Base-by-base conservation (phyloP, 2,329 filamentous ascomycete genomes). In the Trichoderma sp. region DNA sequence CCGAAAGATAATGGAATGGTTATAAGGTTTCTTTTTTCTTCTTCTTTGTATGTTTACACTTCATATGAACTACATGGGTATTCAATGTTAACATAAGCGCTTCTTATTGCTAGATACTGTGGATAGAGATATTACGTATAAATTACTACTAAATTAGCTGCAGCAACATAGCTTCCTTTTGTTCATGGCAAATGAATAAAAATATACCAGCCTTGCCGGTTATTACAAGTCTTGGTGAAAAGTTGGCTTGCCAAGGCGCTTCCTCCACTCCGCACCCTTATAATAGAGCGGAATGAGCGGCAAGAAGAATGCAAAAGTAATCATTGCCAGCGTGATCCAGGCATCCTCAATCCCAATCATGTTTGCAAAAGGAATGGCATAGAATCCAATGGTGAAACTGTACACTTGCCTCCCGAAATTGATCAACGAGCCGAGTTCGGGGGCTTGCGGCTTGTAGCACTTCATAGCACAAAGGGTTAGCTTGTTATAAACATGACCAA, bases 361-460 rank as follows among this genome's bases (percentile, higher is more conserved):
- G 6, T 61, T 39, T 11, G 66, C 57, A n/a, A 68, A 68, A 61
- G 66, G 66, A 20, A 68, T 61, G 0, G 17, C n/a, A 15, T 68
- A 68, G 2, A 68, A 68, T 4, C 66, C 66, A n/a, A 68, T 68
- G 11, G 66, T 68, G 26, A 68, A 68, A 26, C 66, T 68, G 17
- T 68, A 68, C 15, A 68, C 36, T 26, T 68, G 66, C 43, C 66
- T 61, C 13, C 23, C 55, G 26, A 68, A 68, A 23, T 68, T 68
- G 5, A 68, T 68, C 4, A 68, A 13, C 5, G 66, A 68, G 11
- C 66, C 66, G 3, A 68, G 55, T 23, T 68, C 66, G 20, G 66
- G 66, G 26, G 66, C 61, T 50, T 68, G 66, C 11, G 66, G 66
- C 17, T 68, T 68, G 15, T 68, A 68, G 34, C 66, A 68, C 66